These are phyloP conservation scores for Paecilomyces dactylethromorphus DNA, from an alignment of 2,329 filamentous ascomycete species.

Conservation along the genomic window DNA sequence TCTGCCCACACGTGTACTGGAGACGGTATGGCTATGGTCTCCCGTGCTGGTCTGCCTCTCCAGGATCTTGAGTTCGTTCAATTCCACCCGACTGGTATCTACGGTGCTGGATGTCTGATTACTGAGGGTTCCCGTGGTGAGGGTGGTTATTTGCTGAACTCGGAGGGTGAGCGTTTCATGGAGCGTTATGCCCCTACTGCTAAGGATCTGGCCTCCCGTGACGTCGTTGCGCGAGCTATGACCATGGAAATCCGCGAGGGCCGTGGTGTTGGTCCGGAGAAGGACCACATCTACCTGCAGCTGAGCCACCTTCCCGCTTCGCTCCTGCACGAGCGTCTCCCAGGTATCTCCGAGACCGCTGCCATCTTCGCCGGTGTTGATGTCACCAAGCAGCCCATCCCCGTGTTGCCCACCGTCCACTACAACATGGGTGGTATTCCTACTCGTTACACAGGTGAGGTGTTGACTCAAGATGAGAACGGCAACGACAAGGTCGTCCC, in stretches of 20 bases:
- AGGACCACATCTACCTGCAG: conserved; percentile 98
- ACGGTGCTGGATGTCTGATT: conserved; percentile 95
- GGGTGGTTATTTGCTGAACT: conserved; percentile 96
- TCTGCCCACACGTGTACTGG: conserved; percentile 97
- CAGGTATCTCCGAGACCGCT: conserved; percentile 96
- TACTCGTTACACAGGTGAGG: conserved; percentile 94
- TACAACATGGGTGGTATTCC: conserved; percentile 99
- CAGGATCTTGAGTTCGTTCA: conserved; percentile 99
- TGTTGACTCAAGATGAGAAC: conserved; percentile 75
- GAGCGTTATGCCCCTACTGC: conserved; percentile 95
- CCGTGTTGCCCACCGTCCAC: conserved; percentile 92
- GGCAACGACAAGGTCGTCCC: conserved; percentile 92
- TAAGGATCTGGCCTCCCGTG: conserved; percentile 93
- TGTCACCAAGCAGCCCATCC: conserved; percentile 93
- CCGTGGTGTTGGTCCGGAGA: conserved; percentile 91
- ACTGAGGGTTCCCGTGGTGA: conserved; percentile 97
- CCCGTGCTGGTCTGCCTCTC: conserved; percentile 93
- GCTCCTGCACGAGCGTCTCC: conserved; percentile 89
- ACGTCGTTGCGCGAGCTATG: conserved; percentile 97
- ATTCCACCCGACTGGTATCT: conserved; percentile 99
- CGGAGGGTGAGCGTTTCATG: conserved; percentile 98
- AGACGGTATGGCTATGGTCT: conserved; percentile 99
- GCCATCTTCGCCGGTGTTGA: conserved; percentile 97
- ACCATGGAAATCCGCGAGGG: conserved; percentile 97
- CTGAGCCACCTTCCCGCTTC: conserved; percentile 90